Evolutionary conservation across 177 flowering plant genomes (phyloP).

Genomic region (Telopea speciosissima): DNA sequence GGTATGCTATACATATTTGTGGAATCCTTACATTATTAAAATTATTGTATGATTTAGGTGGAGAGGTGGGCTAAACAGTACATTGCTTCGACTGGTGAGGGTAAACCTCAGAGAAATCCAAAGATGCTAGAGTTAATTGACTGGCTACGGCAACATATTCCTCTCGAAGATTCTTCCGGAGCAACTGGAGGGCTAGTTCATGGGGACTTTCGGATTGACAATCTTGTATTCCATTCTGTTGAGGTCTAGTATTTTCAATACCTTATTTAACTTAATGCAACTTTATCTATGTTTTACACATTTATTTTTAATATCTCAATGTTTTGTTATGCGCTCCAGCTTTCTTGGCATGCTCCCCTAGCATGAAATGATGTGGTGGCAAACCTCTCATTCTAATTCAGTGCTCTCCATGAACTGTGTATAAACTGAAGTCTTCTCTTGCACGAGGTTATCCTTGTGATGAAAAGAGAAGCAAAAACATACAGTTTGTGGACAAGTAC

Average conservation of each 20-base stretch:
- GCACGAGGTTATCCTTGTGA: neutral
- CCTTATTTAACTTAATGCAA: neutral
- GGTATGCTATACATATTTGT: neutral
- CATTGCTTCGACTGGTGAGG: slow-evolving; percentile 76
- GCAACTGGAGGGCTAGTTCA: slow-evolving; percentile 78
- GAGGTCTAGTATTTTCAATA: slow-evolving; percentile 49
- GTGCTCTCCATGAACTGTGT: neutral
- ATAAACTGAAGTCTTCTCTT: neutral
- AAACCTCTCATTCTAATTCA: no score
- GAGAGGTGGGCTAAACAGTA: slow-evolving; percentile 97
- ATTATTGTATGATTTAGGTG: slow-evolving; percentile 37
- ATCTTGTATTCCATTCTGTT: slow-evolving; percentile 83
- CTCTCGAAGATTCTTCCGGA: slow-evolving; percentile 78
- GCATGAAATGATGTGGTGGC: no score
- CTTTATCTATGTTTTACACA: neutral
- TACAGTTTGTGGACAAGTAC: neutral
- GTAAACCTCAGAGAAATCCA: slow-evolving; percentile 69
- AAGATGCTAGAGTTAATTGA: slow-evolving; percentile 74
- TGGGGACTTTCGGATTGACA: slow-evolving; percentile 96
- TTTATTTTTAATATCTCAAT: neutral
- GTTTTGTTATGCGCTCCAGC: neutral
- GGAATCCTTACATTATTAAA: neutral
- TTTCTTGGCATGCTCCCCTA: no score
- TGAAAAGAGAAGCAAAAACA: neutral
- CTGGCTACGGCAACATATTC: slow-evolving; percentile 74